Evolutionary conservation across 345 rosid genomes (phyloP), one percentile per base, ranked within the genome.

Genomic region (Boechera retrofracta): DNA sequence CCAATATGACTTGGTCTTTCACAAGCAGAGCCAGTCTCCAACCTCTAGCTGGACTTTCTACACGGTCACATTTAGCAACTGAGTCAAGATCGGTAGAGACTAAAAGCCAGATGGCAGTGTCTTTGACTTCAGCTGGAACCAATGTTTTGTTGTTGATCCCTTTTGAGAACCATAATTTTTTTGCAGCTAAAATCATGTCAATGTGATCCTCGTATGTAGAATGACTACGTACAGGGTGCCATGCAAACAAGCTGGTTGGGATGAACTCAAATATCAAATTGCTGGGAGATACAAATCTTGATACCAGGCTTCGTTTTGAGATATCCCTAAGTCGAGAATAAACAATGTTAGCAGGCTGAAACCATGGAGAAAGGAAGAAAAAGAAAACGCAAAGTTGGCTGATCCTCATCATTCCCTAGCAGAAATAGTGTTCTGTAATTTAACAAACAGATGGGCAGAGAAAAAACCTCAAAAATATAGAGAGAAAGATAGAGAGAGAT

Each of bases 11-110:
- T 78, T 41, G 78, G 71, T 85, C 77, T 67, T 83, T 86, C 72
- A 86, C 86, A 79, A 90, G 76, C 21, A 94, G 73, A 67, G 96
- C 97, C 36, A 92, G 82, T 82, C 92, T 89, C 98, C 98, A 94
- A 21, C 32, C 51, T 74, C 77, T 83, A 62, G 35, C 77, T 26
- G 83, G 76, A 70, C 64, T 83, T 70, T 42, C 79, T 61, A 29
- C 84, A 80, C n/a, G 13, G 52, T 80, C 72, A 44, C 77, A 69
- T 63, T 69, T 83, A 76, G 41, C 63, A 16, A 81, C 87, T 64
- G 81, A 45, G 75, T 83, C 81, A 42, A 79, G 49, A 21, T 48
- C 80, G 16, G 89, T 85, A 26, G 82, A 83, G 74, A 89, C 83
- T 84, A 94, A 83, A 81, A 90, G 81, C 95, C 97, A 92, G 73